Conservation (phyloP, 805 yeast species). For the Lachancea sp. region DNA sequence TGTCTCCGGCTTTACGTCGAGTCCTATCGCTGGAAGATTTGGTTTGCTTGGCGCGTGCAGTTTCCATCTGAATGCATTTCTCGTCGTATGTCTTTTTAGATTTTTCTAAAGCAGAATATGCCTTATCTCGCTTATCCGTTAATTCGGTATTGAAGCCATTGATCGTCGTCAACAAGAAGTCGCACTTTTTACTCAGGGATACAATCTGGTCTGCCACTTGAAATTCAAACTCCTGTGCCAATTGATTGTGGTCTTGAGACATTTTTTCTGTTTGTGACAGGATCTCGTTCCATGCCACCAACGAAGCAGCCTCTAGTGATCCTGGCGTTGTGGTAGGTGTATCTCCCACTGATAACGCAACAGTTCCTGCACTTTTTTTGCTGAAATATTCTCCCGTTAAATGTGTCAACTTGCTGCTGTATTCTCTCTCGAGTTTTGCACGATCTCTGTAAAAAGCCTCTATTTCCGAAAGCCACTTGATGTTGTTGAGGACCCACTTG, state of each 20-base stretch:
- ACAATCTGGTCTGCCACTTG: constrained; percentile 58
- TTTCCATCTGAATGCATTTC: constrained; percentile 74
- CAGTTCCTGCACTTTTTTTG: constrained; percentile 63
- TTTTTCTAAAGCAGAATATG: constrained; percentile 30
- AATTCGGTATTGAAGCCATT: constrained; percentile 55
- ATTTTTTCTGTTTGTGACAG: constrained; percentile 75
- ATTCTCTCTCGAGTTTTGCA: constrained; percentile 75
- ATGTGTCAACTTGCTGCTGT: constrained; percentile 57
- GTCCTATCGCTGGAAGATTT: constrained; percentile 49
- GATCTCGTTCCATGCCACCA: constrained; percentile 87
- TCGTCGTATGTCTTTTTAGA: constrained; percentile 72
- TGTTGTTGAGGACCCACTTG: constrained; percentile 71
- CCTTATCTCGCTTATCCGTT: constrained; percentile 34
- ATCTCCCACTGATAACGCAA: constrained; percentile 80
- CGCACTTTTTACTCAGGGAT: constrained; percentile 47
- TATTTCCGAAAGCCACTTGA: constrained; percentile 70
- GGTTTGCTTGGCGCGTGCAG: constrained; percentile 66
- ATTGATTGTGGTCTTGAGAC: constrained; percentile 56
- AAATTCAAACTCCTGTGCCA: constrained; percentile 53
- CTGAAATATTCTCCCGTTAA: constrained; percentile 65
- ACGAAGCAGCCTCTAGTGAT: constrained; percentile 77
- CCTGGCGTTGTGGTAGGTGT: constrained; percentile 91
- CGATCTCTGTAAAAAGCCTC: constrained; percentile 82
- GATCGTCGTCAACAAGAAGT: constrained; percentile 49
- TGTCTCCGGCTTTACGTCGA: constrained; percentile 46